These are phyloP conservation scores for Pseudonitzschia pungens DNA, from an alignment of 108 stramenopile species.

Conservation along the genomic window DNA sequence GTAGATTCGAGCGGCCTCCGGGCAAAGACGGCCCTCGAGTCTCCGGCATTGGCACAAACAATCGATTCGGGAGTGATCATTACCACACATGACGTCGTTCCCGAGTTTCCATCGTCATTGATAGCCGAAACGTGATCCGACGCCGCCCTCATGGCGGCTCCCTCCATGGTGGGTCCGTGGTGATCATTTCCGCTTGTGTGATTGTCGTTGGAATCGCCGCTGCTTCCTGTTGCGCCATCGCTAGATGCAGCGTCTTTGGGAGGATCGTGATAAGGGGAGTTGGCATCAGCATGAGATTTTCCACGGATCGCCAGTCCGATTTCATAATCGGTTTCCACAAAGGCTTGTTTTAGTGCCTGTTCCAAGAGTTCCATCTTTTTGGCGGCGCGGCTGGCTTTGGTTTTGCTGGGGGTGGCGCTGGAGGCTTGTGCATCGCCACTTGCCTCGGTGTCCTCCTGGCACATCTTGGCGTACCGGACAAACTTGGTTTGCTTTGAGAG, in stretches of 20 bases:
- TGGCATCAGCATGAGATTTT: conserved; percentile 22
- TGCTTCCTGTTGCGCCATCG: background rate
- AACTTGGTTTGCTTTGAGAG: conserved; percentile 57
- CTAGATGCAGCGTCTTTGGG: background rate
- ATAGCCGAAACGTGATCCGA: conserved; percentile 8
- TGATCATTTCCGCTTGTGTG: background rate
- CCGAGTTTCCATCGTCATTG: conserved; percentile 39
- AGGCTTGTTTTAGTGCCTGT: conserved; percentile 64
- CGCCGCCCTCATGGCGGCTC: background rate
- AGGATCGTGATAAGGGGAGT: conserved; percentile 20
- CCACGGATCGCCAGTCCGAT: conserved; percentile 32
- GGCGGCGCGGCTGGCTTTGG: background rate
- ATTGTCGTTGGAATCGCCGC: conserved; percentile 2
- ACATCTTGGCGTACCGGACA: conserved; percentile 52
- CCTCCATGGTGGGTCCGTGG: background rate
- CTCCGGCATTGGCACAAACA: conserved; percentile 96
- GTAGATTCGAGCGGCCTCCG: background rate
- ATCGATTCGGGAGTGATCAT: conserved; percentile 83
- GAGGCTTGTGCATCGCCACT: background rate
- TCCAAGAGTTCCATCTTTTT: conserved; percentile 30
- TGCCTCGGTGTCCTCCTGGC: background rate
- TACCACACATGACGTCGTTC: conserved; percentile 87
- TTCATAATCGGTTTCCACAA: conserved; percentile 78
- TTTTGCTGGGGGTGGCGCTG: conserved; percentile 21
- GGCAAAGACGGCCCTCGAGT: conserved; percentile 72